Base-by-base conservation (phyloP, 805 yeast species). In the Candida ascalaphidarum region DNA sequence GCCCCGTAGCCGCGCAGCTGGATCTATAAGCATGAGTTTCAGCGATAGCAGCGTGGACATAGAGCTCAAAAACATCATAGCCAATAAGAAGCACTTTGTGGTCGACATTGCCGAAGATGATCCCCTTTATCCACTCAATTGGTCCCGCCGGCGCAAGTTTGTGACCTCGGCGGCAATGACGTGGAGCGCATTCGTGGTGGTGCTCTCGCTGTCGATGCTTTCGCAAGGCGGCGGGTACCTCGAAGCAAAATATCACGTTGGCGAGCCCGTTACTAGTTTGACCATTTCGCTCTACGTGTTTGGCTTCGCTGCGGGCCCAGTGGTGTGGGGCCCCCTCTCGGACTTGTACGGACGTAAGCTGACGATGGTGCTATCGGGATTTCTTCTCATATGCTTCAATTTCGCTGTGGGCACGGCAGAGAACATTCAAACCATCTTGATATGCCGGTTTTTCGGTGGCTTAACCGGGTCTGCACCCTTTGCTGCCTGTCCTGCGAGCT, bases 281-380 rank as follows among this genome's bases (percentile, higher is more conserved):
- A 81, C 84, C 32, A 68, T 85, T 7, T 76, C 96, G 0, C 62
- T 86, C 15, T 88, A 73, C 44, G 96, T 88, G n/a, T 53, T 85
- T 23, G 97, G 96, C 8, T 89, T 86, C 55, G 96, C 96, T 1
- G 69, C 84, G 1, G 96, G 96, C 12, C 97, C 97, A 3, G 63
- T 88, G 28, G 45, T 84, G 21, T 88, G 92, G 85, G 96, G 92
- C 15, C 95, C 95, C 4, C 50, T 81, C 21, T 78, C 89, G n/a
- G 94, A 81, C 50, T 44, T 79, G 21, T 77, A 66, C 40, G 92
- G 94, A 30, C 71, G 95, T 52, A 71, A 71, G 49, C 52, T 68
- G 11, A 76, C 82, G 11, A 43, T 81, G 30, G 38, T 80, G 2
- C 36, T 74, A 3, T 71, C 86, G 4, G 52, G 68, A 4, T 58